These are phyloP conservation scores for Urochloa ruziziensis DNA, from an alignment of 176 grass and related monocot genomes.

Conservation along the genomic window DNA sequence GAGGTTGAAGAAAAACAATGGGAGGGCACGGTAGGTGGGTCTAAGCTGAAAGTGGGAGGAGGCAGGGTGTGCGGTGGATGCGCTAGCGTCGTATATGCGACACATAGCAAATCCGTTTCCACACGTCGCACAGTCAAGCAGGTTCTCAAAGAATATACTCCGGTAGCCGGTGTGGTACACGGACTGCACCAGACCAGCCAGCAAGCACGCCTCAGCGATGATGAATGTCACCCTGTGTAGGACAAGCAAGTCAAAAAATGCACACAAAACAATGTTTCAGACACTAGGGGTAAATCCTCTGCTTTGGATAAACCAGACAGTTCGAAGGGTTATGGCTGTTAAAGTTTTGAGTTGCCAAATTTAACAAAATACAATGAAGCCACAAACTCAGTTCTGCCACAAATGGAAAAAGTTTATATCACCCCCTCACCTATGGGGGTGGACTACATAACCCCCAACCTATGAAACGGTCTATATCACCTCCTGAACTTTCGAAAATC, in stretches of 20 bases:
- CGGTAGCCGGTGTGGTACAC: slow-evolving; percentile 87
- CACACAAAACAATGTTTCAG: no score
- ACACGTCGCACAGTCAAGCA: slow-evolving; percentile 61
- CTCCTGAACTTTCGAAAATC: no score
- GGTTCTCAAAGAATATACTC: slow-evolving; percentile 41
- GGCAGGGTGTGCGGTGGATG: slow-evolving; percentile 58
- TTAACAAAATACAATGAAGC: neutral
- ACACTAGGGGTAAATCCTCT: neutral
- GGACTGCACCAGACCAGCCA: slow-evolving; percentile 68
- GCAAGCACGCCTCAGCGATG: slow-evolving; percentile 68
- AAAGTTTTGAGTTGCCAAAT: neutral
- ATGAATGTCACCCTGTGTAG: slow-evolving; percentile 71
- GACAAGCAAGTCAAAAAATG: no score
- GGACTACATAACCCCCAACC: no score
- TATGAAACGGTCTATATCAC: no score
- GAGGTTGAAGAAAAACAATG: no score
- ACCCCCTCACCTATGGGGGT: no score
- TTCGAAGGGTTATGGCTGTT: neutral
- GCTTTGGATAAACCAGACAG: neutral
- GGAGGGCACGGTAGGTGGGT: no score
- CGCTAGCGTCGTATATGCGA: no score
- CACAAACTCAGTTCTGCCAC: neutral
- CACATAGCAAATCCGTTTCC: no score
- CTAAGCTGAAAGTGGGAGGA: slow-evolving; percentile 82
- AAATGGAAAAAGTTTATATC: no score